Evolutionary conservation across 176 grass and related monocot species (phyloP).

Genomic region (Cenchrus fungigraminus): DNA sequence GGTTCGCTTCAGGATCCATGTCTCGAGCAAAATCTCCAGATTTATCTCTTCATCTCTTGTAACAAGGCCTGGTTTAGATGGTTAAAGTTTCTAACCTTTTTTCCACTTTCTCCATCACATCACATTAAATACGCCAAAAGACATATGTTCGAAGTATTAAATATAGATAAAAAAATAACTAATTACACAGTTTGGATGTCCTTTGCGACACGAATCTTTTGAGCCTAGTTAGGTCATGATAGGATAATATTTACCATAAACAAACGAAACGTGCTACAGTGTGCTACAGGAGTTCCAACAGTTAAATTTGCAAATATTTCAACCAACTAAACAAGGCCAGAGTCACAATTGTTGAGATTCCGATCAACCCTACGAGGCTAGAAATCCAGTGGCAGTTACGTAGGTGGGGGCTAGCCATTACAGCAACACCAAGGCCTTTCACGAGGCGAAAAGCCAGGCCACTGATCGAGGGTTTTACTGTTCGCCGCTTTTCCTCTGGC

Average conservation of each 20-base stretch:
- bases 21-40: background rate
- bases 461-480: conserved; percentile 14
- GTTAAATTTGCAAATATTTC: background rate
- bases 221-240: too few species aligned
- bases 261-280: too few species aligned
- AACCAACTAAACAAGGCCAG: background rate
- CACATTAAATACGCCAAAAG: too few species aligned
- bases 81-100: too few species aligned
- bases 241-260: too few species aligned
- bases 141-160: too few species aligned
- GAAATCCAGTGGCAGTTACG: background rate
- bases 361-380: conserved; percentile 9
- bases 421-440: conserved; percentile 8
- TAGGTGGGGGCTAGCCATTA: conserved; percentile 23
- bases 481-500: background rate
- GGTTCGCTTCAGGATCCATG: background rate
- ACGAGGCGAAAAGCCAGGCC: conserved; percentile 33
- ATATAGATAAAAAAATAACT: too few species aligned
- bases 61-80: too few species aligned
- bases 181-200: too few species aligned
- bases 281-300: too few species aligned
- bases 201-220: too few species aligned
- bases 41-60: background rate
- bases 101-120: too few species aligned
- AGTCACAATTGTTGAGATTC: background rate